phyloP scores from a whole-genome alignment of 805 yeast species.

The Saccharomycopsis sp. region DNA sequence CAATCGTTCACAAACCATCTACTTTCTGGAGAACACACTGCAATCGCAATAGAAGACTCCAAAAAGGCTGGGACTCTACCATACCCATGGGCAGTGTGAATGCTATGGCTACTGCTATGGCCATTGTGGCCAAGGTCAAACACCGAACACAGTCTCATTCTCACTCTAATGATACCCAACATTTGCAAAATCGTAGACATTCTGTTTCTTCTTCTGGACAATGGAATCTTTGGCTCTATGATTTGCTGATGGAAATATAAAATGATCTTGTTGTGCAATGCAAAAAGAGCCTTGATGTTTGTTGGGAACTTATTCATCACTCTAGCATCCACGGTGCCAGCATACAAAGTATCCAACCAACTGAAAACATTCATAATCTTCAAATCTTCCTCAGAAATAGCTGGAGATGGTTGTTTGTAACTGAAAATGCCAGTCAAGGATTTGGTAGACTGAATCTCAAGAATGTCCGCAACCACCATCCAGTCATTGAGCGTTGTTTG shows the following conservation, averaged over 20 bases:
- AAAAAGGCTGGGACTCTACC: constrained; percentile 64
- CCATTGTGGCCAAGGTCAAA: constrained; percentile 33
- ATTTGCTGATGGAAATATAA: constrained; percentile 56
- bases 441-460: constrained; percentile 61
- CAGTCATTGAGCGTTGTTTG: constrained; percentile 63
- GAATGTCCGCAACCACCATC: constrained; percentile 62
- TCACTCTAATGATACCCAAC: constrained; percentile 53
- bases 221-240: constrained; percentile 48
- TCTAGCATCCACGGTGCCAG: constrained; percentile 35
- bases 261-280: constrained; percentile 58
- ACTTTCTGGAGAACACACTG: constrained; percentile 73
- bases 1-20: constrained; percentile 61
- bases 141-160: constrained; percentile 51
- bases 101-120: too few relatives aligned
- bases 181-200: constrained; percentile 63
- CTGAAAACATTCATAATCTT: constrained; percentile 58
- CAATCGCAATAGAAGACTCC: constrained; percentile 68
- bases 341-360: constrained; percentile 54
- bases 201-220: constrained; percentile 51
- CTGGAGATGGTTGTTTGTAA: constrained; percentile 30
- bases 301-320: constrained; percentile 51
- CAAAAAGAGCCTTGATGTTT: constrained; percentile 55
- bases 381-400: constrained; percentile 44
- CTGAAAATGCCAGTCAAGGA: constrained; percentile 51
- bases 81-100: neutral